Evolutionary conservation across 257 asterid genomes (phyloP).

Genomic region (Echites panduratus): DNA sequence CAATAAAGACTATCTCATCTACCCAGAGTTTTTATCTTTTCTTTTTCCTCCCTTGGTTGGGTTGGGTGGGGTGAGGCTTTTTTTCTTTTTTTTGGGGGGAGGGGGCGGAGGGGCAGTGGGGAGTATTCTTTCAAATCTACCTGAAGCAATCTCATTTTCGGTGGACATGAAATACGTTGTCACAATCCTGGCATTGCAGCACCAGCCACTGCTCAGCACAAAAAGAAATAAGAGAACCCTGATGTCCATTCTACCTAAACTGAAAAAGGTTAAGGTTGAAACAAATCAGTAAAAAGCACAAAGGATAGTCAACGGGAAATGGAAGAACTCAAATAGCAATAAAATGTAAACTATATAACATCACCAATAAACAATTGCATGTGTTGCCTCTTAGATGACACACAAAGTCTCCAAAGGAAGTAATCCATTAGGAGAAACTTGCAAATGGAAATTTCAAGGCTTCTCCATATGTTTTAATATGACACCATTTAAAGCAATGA

Average conservation of each 20-base stretch:
- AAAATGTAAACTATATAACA: neutral
- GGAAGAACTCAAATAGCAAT: neutral
- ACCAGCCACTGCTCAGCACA: conserved; percentile 42
- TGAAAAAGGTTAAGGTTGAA: neutral
- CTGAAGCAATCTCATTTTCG: conserved; percentile 27
- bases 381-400: neutral
- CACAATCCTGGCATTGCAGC: conserved; percentile 55
- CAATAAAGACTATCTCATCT: neutral
- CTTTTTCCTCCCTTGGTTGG: neutral
- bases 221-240: conserved; percentile 47
- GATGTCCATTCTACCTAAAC: conserved; percentile 61
- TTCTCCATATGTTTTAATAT: neutral
- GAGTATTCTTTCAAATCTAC: conserved; percentile 15
- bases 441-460: neutral
- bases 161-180: conserved; percentile 18
- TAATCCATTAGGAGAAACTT: neutral
- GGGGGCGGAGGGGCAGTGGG: neutral
- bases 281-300: conserved; percentile 1
- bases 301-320: neutral
- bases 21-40: neutral
- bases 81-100: neutral
- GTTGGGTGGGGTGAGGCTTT: too few relatives aligned
- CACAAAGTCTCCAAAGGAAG: neutral
- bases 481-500: neutral
- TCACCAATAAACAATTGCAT: neutral